phyloP scores from a whole-genome alignment of 306 rosid genomes.

The Delonix regia region DNA sequence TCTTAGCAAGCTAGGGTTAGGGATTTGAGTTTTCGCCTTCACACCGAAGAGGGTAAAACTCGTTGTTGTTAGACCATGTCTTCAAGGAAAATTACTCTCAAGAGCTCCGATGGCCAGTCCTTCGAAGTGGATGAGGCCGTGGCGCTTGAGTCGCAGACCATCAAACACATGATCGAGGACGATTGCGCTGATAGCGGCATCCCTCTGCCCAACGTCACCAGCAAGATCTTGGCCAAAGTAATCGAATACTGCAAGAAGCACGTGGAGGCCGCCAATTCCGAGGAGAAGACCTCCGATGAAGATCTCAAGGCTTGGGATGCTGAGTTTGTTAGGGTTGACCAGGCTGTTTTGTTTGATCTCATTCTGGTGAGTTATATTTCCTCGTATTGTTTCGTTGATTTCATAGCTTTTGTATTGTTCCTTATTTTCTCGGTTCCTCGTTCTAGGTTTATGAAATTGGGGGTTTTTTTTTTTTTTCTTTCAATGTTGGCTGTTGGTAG shows the following conservation, averaged over 20 bases:
- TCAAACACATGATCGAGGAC: slow-evolving; percentile 79
- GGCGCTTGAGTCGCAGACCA: slow-evolving; percentile 79
- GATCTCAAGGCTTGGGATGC: slow-evolving; percentile 70
- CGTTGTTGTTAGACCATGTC: slow-evolving; percentile 34
- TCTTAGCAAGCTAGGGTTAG: not conserved
- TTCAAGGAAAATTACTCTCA: slow-evolving; percentile 59
- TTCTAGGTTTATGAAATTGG: not conserved
- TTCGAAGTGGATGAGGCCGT: slow-evolving; percentile 78
- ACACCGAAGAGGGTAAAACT: not conserved
- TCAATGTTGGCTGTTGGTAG: not conserved
- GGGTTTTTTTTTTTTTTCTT: too few relatives aligned
- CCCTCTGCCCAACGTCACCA: slow-evolving; percentile 78
- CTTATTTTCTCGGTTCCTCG: not conserved
- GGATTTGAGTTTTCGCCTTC: not conserved
- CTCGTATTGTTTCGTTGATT: not conserved
- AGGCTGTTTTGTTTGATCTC: slow-evolving; percentile 79
- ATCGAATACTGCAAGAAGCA: slow-evolving; percentile 83
- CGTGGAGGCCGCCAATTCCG: slow-evolving; percentile 49
- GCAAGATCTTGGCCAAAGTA: slow-evolving; percentile 80
- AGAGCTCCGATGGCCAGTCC: slow-evolving; percentile 76
- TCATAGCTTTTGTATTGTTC: not conserved
- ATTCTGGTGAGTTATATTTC: slow-evolving; percentile 49
- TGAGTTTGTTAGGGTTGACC: slow-evolving; percentile 80
- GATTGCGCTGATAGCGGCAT: slow-evolving; percentile 67
- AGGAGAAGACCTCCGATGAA: slow-evolving; percentile 54